phyloP scores from a whole-genome alignment of 805 yeast genomes.

The Pichia membranifaciens region DNA sequence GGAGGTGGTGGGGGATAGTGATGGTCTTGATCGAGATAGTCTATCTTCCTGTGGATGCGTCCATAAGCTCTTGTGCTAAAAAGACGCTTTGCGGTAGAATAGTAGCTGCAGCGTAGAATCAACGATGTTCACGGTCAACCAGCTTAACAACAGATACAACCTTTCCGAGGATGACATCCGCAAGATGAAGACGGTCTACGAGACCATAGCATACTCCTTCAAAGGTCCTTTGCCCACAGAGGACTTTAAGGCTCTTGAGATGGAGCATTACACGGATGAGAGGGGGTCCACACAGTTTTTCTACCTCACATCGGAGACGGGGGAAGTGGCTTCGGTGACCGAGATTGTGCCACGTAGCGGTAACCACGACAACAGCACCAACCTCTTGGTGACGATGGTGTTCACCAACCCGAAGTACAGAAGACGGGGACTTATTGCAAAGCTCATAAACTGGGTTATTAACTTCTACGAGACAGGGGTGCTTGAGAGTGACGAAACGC shows the following conservation, averaged over 20 bases:
- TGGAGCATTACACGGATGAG: background rate
- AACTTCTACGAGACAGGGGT: slow-evolving; percentile 8
- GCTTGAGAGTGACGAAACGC: background rate
- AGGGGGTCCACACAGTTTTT: slow-evolving; percentile 1
- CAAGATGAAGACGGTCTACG: background rate
- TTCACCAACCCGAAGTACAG: slow-evolving; percentile 11
- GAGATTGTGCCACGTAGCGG: slow-evolving; percentile 5
- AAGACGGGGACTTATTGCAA: slow-evolving; percentile 2
- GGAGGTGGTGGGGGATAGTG: too few relatives aligned
- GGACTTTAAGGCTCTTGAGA: background rate
- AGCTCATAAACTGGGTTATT: slow-evolving; percentile 7
- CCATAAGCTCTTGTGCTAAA: too few relatives aligned
- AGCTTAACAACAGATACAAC: background rate
- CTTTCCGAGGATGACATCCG: background rate
- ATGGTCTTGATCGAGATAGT: too few relatives aligned
- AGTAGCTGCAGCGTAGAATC: too few relatives aligned
- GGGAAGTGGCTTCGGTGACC: background rate
- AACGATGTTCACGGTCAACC: background rate
- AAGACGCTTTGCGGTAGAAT: too few relatives aligned
- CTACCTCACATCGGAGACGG: background rate
- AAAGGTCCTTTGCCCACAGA: background rate
- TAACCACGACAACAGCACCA: background rate
- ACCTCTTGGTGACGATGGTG: slow-evolving; percentile 6
- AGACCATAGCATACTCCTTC: background rate
- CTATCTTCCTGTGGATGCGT: too few relatives aligned